Base-by-base conservation (phyloP, 345 rosid species). In the Fremontodendron californicum region DNA sequence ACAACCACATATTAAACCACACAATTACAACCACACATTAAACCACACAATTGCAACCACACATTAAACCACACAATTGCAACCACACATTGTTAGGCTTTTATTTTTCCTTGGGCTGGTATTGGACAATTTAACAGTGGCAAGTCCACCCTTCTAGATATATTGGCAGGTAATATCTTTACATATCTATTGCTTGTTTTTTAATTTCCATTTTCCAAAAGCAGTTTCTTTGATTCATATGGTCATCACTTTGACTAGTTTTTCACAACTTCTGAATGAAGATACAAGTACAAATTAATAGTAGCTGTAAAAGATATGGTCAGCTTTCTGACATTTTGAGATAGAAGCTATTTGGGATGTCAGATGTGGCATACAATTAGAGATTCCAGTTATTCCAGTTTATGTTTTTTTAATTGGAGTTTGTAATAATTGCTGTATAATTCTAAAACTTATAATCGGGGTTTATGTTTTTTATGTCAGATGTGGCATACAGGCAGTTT, bases 61-160 rank as follows among this genome's bases (percentile, higher is more conserved):
- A n/a, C n/a, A n/a, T n/a, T n/a, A n/a, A n/a, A n/a, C n/a, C n/a
- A n/a, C n/a, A n/a, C n/a, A n/a, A n/a, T n/a, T n/a, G n/a, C n/a
- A n/a, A n/a, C n/a, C n/a, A n/a, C n/a, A n/a, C n/a, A n/a, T n/a
- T n/a, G n/a, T n/a, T n/a, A n/a, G n/a, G n/a, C n/a, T n/a, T n/a
- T n/a, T n/a, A n/a, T n/a, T n/a, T n/a, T n/a, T n/a, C n/a, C n/a
- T n/a, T n/a, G n/a, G n/a, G n/a, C n/a, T n/a, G n/a, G n/a, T n/a
- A n/a, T n/a, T n/a, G n/a, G n/a, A n/a, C n/a, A n/a, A n/a, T n/a
- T n/a, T n/a, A n/a, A n/a, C n/a, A n/a, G n/a, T n/a, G 92, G 90
- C 77, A 89, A 89, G 79, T 80, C 92, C 3, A 83, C 92, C 19
- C 89, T 87, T 52, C 84, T 89, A 0, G 89, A 89, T 78, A 78